Evolutionary conservation across 1,284 basidiomycete genomes (phyloP), one percentile per base, ranked within the genome.

Genomic region (Ustilago bromivora): DNA sequence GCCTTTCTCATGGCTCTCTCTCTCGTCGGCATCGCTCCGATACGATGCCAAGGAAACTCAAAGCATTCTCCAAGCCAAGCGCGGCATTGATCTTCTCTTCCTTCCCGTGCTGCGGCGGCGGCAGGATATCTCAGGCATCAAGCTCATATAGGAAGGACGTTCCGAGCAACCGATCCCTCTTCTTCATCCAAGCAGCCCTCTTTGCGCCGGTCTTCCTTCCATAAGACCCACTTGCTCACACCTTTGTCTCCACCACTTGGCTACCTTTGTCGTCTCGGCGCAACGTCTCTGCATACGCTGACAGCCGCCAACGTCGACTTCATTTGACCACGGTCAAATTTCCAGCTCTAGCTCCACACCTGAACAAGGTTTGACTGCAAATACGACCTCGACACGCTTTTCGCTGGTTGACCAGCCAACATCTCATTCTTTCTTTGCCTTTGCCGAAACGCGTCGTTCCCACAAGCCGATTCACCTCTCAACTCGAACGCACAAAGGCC

Each of bases 371-470:
- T 57, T 57, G 34, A 17, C 36, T 28, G 19, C 13, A 7, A 31
- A 56, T 23, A 19, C 56, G 56, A 57, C 56, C 12, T 58, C 57
- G 57, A 49, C 35, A 49, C 31, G 56, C 38, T 19, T 58, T 28
- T 28, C 34, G 32, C 11, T 49, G 43, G 56, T 58, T 49, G 46
- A 15, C 34, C 17, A 46, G 46, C 34, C 57, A 58, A 49, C 34
- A 9, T 36, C 49, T n/a, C 34, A n/a, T 36, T 35, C 43, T 58
- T 49, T 35, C 57, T 19, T 13, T 49, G 4, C 23, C 46, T 28
- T 23, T 19, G 31, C 28, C 32, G n/a, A 17, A 19, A 46, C 17
- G 43, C n/a, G 43, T 13, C 7, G n/a, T 46, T 19, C n/a, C 43
- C 5, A 19, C 10, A 23, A 19, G 43, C 19, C n/a, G n/a, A 19